Base-by-base conservation (phyloP, 1,284 basidiomycete genomes). In the Sanghuangporus sanghuang region DNA sequence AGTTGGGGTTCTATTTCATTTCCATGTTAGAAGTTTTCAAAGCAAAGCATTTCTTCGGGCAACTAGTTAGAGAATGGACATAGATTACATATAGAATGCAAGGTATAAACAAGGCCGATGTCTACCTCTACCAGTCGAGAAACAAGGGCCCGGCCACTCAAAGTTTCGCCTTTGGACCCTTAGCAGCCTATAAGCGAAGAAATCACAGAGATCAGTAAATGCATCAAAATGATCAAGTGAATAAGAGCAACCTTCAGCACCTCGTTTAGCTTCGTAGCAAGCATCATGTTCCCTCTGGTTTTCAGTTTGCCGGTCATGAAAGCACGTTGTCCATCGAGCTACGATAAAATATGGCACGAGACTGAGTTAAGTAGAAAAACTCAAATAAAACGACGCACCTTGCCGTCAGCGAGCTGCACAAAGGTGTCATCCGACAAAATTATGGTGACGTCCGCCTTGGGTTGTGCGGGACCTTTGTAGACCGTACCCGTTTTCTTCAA, bases 221-320 rank as follows among this genome's bases (percentile, higher is more conserved):
- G n/a, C 5, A 39, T 16, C 0, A 23, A 6, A 50, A 44, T 23
- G 11, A 8, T 38, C 6, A n/a, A 32, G 14, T 8, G 42, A 36
- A 27, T 32, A 21, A 48, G 42, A 70, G 81, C 59, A 64, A 89
- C 92, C 84, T 92, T 92, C 63, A 96, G 81, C 6, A 96, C 83
- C 14, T 76, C 80, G 69, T 91, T 88, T 56, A 96, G 89, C 76
- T 96, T 96, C 44, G 92, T 95, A 6, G 92, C 90, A 64, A 93
- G 81, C 90, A 93, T 93, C 74, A 93, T 86, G 76, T 93, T 93
- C 57, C 91, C 91, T 73, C 85, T 89, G 16, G 89, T 89, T 82
- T 91, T 90, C 65, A 96, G 83, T 73, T 92, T 92, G 21, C 95
- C 94, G 14, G 91, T 92, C 91, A 96, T 93, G 80, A 95, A 96